phyloP scores from a whole-genome alignment of 768 basidiomycete species.

The Russula vinacea region DNA sequence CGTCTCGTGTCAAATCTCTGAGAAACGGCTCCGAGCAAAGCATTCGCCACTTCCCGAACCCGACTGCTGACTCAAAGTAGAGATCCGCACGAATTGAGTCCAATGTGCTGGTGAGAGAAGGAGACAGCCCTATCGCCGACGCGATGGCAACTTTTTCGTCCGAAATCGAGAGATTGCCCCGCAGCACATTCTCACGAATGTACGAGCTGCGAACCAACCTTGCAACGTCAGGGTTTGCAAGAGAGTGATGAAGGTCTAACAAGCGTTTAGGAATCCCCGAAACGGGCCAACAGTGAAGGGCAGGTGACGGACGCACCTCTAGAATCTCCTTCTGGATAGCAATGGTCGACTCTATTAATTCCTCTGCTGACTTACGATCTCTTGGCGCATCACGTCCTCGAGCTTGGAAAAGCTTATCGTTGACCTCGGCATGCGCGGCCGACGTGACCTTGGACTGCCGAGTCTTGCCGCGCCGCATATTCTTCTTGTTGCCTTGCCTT shows the following conservation, averaged over 20 bases:
- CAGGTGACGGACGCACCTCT: background rate
- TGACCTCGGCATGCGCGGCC: background rate
- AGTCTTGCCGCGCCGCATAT: background rate
- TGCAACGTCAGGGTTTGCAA: background rate
- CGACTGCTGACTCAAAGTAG: constrained; percentile 10
- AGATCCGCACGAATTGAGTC: constrained; percentile 20
- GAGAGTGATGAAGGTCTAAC: background rate
- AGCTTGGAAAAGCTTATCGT: constrained; percentile 8
- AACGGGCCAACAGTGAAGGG: background rate
- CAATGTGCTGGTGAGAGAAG: background rate
- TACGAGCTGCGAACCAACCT: constrained; percentile 5
- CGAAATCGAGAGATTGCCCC: constrained; percentile 11
- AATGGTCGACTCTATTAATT: background rate
- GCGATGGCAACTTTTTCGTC: background rate
- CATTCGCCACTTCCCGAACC: constrained; percentile 19
- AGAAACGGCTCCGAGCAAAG: constrained; percentile 6
- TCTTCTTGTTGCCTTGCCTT: constrained; percentile 2
- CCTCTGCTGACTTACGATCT: background rate
- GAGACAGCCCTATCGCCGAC: background rate
- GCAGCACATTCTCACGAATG: constrained; percentile 15
- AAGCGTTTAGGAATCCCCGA: background rate
- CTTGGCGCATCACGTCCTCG: constrained; percentile 8
- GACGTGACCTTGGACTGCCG: constrained; percentile 1
- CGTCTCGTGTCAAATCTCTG: constrained; percentile 3
- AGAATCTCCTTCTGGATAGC: constrained; percentile 10